Evolutionary conservation across 2,329 filamentous ascomycete genomes (phyloP), one percentile per base, ranked within the genome.

Genomic region (Aspergillus sp.): DNA sequence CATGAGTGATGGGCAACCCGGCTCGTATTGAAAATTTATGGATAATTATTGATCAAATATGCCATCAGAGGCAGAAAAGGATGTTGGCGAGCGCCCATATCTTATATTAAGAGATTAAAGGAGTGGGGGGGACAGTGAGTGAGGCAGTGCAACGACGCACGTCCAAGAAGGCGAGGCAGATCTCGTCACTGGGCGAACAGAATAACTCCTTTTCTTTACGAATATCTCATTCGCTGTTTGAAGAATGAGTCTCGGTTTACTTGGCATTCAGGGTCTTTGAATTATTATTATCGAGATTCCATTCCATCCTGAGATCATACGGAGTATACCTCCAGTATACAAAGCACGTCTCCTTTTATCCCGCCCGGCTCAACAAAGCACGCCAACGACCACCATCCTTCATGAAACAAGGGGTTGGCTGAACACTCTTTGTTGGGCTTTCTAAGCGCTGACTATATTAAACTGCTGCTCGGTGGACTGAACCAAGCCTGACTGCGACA

Each of bases 361-460:
- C n/a, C 20, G 18, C 22, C 8, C 20, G 20, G 18, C 22, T 42
- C 51, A 32, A 48, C 34, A 45, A 51, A 53, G 41, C 30, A 38
- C n/a, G 20, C 47, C 53, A 48, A 48, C 30, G 26, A 50, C n/a
- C 24, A 30, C 20, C 15, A 12, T 30, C 15, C 12, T 17, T 17
- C 12, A 20, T 12, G 32, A 38, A 41, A 18, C 48, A 24, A 15
- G 30, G 53, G 32, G 30, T 38, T 48, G 18, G 18, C 11, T 15
- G 42, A 26, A 41, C 34, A 26, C 39, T 48, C 34, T 57, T 49
- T 42, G 48, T 41, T 44, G 11, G 30, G 18, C 6, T 48, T 26
- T 49, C 20, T 53, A 57, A 49, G 43, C 55, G 55, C 55, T 57
- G 43, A 48, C 38, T 18, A 42, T n/a, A 49, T 43, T 17, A 30